phyloP scores from a whole-genome alignment of 2,329 filamentous ascomycete genomes.

The Colletotrichum chrysophilum region DNA sequence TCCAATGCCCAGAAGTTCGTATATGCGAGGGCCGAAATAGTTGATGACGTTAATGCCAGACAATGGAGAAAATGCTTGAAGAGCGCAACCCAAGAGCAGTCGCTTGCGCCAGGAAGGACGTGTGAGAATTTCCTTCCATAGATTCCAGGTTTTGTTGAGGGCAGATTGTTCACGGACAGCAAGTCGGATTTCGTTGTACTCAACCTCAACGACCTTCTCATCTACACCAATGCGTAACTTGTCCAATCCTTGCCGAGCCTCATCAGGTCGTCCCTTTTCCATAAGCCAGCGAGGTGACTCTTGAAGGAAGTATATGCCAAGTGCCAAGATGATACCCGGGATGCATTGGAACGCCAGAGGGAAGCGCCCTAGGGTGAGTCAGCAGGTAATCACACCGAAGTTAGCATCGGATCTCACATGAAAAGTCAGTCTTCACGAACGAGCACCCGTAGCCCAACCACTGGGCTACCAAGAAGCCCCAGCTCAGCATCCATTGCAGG shows the following conservation, averaged over 20 bases:
- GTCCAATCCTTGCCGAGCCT: conserved; percentile 37
- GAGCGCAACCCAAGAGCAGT: conserved; percentile 49
- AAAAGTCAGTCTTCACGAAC: conserved; percentile 29
- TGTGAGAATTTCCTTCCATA: conserved; percentile 45
- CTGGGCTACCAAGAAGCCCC: conserved; percentile 45
- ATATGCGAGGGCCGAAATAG: conserved; percentile 41
- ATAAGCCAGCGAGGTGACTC: conserved; percentile 32
- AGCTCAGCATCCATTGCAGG: conserved; percentile 49
- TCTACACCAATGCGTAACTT: conserved; percentile 35
- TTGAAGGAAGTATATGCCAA: conserved; percentile 29
- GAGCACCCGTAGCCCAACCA: conserved; percentile 38
- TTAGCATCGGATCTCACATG: conserved; percentile 28
- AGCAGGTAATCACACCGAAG: neutral
- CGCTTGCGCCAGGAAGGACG: conserved; percentile 50
- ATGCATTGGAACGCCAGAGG: conserved; percentile 35
- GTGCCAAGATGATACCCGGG: conserved; percentile 25
- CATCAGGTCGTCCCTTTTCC: conserved; percentile 39
- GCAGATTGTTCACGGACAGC: conserved; percentile 32
- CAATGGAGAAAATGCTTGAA: conserved; percentile 54
- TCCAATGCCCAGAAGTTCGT: conserved; percentile 46
- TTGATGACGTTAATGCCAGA: conserved; percentile 43
- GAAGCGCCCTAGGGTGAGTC: conserved; percentile 31
- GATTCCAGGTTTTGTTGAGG: conserved; percentile 36
- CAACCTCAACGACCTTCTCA: conserved; percentile 38
- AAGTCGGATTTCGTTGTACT: conserved; percentile 44